phyloP scores from a whole-genome alignment of 805 yeast species.

The Cyberlindnera xishuangbannaensis region DNA sequence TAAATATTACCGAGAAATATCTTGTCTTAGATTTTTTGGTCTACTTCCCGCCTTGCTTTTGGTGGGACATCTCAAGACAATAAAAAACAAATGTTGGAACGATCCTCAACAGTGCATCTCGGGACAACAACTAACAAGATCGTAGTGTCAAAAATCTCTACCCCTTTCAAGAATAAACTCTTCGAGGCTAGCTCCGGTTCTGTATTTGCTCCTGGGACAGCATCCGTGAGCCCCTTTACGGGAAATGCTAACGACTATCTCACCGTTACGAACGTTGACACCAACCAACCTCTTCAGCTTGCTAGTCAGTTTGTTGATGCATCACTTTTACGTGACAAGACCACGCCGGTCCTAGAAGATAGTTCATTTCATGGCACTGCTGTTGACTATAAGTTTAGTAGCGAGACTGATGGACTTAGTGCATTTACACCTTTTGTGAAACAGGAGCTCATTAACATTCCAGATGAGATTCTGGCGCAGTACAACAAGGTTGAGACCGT shows the following conservation, averaged over 20 bases:
- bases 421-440: conserved; percentile 74
- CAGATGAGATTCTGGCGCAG: conserved; percentile 74
- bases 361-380: conserved; percentile 45
- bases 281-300: conserved; percentile 38
- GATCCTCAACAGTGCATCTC: no score
- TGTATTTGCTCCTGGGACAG: conserved; percentile 7
- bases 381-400: conserved; percentile 63
- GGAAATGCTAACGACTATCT: conserved; percentile 27
- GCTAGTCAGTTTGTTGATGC: conserved; percentile 60
- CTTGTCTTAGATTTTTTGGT: no score
- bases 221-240: conserved; percentile 11
- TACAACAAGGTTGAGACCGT: conserved; percentile 59
- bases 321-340: conserved; percentile 52
- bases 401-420: conserved; percentile 37
- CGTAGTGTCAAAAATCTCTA: conserved; percentile 21
- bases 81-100: conserved; percentile 3
- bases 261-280: conserved; percentile 27
- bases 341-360: conserved; percentile 50
- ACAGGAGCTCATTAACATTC: conserved; percentile 61
- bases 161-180: conserved; percentile 21
- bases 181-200: conserved; percentile 9
- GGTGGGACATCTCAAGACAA: no score
- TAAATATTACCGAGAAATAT: no score
- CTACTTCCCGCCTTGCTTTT: no score
- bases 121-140: no score